Evolutionary conservation across 345 rosid genomes (phyloP), one percentile per base, ranked within the genome.

Genomic region (Punica granatum): DNA sequence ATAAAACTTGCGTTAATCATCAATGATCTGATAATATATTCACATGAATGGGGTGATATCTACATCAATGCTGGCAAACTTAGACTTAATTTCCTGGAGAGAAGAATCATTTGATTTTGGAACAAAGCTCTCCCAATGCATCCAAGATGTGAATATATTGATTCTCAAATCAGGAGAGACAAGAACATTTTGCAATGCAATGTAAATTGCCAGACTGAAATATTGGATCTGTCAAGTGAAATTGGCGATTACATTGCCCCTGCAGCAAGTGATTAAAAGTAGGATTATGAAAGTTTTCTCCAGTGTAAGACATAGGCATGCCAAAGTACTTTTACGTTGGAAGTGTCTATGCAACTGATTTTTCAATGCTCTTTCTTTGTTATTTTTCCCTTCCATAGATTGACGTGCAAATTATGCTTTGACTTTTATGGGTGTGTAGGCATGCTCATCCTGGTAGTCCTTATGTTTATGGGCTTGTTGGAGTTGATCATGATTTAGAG

Each of bases 391-490:
- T 54, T 41, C 23, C n/a, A n/a, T 37, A 37, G 41, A 4, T 4
- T 5, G 41, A 39, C 35, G 44, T 48, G 33, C 34, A 34, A 51
- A 15, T 53, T 8, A 19, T 72, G 49, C 12, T 46, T 51, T 9
- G 23, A 35, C 28, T 62, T 41, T 46, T 35, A 23, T 60, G 19
- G 7, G 3, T 63, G 18, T 62, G 28, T 64, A 94, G 99, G 91
- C 99, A 94, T 87, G 95, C 99, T 68, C 97, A 88, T 86, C 97
- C 99, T 35, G 99, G 99, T 68, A 94, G 90, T 83, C 99, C 99
- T 66, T 94, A 91, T 78, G 96, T 94, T 30, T 91, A 84, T 88
- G 99, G 99, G 65, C 99, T 89, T 62, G 99, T 85, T 72, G 99
- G 90, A 70, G 80, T 85, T 68, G 99, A 91, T 79, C 99, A 94